Percentiles rank a stretch among this genome's conserved stretches.
These are phyloP conservation scores for Aspergillus panamensis DNA, from an alignment of 495 filamentous ascomycete species.

Conservation along the genomic window DNA sequence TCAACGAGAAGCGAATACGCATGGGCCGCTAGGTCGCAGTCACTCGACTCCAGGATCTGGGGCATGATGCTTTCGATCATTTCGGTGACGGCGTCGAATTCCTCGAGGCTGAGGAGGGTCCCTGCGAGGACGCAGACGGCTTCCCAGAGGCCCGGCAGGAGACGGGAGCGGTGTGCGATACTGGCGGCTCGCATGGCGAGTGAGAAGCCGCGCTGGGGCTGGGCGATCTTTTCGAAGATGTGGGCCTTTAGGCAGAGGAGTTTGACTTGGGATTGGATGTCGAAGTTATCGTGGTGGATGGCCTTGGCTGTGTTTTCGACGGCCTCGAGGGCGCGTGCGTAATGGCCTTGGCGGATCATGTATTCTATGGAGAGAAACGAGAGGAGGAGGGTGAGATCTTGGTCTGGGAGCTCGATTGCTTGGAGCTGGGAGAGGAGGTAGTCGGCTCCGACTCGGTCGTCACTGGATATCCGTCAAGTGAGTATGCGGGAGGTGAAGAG, in stretches of 20 bases:
- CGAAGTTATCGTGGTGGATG: constrained; percentile 65
- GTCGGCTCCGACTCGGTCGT: constrained; percentile 65
- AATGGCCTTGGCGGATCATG: constrained; percentile 60
- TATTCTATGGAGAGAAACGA: constrained; percentile 68
- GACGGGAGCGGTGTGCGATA: constrained; percentile 66
- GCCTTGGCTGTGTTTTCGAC: constrained; percentile 64
- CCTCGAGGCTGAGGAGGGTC: constrained; percentile 66
- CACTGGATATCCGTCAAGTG: constrained; percentile 38
- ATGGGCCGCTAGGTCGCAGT: constrained; percentile 59
- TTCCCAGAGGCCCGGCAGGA: constrained; percentile 74
- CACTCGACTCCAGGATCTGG: constrained; percentile 74
- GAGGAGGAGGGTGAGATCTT: constrained; percentile 69
- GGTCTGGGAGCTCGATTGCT: constrained; percentile 54
- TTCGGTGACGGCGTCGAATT: constrained; percentile 66
- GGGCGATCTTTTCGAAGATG: constrained; percentile 65
- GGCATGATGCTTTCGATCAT: constrained; percentile 74
- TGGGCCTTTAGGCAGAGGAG: constrained; percentile 74
- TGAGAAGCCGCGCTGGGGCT: constrained; percentile 78
- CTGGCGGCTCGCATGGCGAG: constrained; percentile 75
- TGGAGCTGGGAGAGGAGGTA: constrained; percentile 59
- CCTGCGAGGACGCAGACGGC: constrained; percentile 65
- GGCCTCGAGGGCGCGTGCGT: constrained; percentile 58
- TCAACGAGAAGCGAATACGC: constrained; percentile 78
- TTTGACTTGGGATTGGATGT: constrained; percentile 70
- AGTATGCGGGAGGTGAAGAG: not conserved